phyloP scores from a whole-genome alignment of 2,329 filamentous ascomycete species.

The Trichoderma polysporum region DNA sequence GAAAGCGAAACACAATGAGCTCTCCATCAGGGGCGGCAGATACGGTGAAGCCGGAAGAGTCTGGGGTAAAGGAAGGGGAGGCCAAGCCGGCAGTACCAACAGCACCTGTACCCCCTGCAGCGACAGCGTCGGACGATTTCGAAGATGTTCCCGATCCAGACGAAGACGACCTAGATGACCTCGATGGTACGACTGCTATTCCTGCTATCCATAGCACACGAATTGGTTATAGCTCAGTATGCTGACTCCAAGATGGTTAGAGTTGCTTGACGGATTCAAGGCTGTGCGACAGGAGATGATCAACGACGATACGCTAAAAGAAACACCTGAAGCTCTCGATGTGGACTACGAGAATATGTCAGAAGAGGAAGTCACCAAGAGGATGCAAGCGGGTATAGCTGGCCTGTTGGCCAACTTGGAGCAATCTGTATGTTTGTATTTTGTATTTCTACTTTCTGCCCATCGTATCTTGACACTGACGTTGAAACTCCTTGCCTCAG shows the following conservation, averaged over 20 bases:
- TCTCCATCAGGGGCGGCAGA: slow-evolving; percentile 24
- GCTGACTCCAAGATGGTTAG: slow-evolving; percentile 42
- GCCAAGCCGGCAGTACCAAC: slow-evolving; percentile 10
- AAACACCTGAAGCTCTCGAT: slow-evolving; percentile 53
- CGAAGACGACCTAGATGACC: slow-evolving; percentile 86
- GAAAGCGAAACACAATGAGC: slow-evolving; percentile 28
- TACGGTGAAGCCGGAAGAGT: slow-evolving; percentile 26
- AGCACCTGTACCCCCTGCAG: not conserved
- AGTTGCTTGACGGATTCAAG: slow-evolving; percentile 86
- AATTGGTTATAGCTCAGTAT: not conserved
- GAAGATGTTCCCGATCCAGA: slow-evolving; percentile 81
- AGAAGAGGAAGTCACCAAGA: slow-evolving; percentile 79
- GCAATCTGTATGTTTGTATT: slow-evolving; percentile 46
- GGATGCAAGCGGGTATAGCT: slow-evolving; percentile 89
- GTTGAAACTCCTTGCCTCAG: slow-evolving; percentile 32
- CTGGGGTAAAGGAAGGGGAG: slow-evolving; percentile 18
- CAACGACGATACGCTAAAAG: slow-evolving; percentile 10
- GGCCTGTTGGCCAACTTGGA: slow-evolving; percentile 73
- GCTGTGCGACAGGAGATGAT: slow-evolving; percentile 13
- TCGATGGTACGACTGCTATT: slow-evolving; percentile 65
- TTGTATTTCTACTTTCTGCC: not conserved
- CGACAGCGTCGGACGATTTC: slow-evolving; percentile 27
- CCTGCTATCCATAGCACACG: slow-evolving; percentile 14
- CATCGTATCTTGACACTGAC: not conserved
- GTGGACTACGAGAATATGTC: slow-evolving; percentile 50